phyloP scores from a whole-genome alignment of 2,329 filamentous ascomycete genomes.

The Ophiocordyceps camponoti-rufipedis region DNA sequence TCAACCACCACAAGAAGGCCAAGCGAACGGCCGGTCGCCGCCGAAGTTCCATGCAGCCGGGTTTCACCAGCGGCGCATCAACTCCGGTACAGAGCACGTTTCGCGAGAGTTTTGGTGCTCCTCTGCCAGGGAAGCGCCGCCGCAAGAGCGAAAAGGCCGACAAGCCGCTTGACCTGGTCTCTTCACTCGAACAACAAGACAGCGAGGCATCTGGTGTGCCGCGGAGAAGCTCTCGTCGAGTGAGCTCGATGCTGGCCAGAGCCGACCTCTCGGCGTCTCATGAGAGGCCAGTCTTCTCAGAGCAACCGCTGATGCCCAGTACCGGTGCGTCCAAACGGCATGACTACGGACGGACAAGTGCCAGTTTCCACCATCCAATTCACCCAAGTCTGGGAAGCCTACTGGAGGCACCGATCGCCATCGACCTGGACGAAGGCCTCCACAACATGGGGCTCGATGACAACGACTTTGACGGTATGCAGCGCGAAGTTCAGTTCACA shows the following conservation, averaged over 20 bases:
- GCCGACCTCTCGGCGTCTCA: constrained; percentile 75
- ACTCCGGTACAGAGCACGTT: constrained; percentile 56
- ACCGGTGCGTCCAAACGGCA: constrained; percentile 36
- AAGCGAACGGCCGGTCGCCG: constrained; percentile 30
- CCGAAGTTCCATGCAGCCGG: constrained; percentile 47
- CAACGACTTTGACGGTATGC: constrained; percentile 50
- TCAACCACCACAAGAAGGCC: constrained; percentile 25
- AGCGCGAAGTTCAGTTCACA: constrained; percentile 53
- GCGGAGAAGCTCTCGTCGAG: constrained; percentile 49
- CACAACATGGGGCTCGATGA: constrained; percentile 57
- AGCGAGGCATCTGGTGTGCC: constrained; percentile 32
- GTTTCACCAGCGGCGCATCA: constrained; percentile 53
- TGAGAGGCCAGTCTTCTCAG: constrained; percentile 63
- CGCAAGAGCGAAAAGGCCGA: constrained; percentile 33
- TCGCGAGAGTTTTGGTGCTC: constrained; percentile 59
- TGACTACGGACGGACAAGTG: constrained; percentile 27
- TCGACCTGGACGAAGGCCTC: constrained; percentile 52
- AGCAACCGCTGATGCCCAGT: constrained; percentile 29
- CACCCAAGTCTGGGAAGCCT: constrained; percentile 40
- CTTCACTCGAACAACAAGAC: constrained; percentile 52
- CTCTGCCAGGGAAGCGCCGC: constrained; percentile 31
- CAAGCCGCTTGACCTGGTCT: constrained; percentile 42
- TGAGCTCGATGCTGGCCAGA: constrained; percentile 80
- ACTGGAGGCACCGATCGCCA: constrained; percentile 50
- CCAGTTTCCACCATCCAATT: constrained; percentile 25